Base-by-base conservation (phyloP, 441 rosid genomes). In the Brassica hybrid region DNA sequence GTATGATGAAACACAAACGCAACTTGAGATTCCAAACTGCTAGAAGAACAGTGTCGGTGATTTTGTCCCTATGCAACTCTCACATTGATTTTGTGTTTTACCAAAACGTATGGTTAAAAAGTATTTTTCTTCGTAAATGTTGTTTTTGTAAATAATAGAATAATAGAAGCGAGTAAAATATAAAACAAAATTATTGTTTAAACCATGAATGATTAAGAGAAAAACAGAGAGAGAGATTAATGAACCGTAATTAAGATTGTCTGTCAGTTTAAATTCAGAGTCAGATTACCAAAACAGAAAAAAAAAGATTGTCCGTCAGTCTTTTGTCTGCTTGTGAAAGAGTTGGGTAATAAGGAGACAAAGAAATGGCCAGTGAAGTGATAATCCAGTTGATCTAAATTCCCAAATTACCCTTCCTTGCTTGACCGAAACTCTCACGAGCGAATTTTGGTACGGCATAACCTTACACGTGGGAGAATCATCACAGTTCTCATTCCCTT, bases 171-270 rank as follows among this genome's bases (percentile, higher is more conserved):
- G 13, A 11, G 48, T 41, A 3, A 41, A 41, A 41, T 11, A 41
- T 41, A 41, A 11, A 41, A 41, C 48, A 41, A 41, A 41, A 41
- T 41, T 41, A 41, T 41, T 41, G 0, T 45, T 45, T 45, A 45
- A 45, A 45, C 54, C 54, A 45, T 45, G 16, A 6, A 45, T 45
- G 14, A 45, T n/a, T 16, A 16, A 0, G 61, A 19, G 61, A 14
- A 7, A 9, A 57, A 56, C 19, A 58, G 7, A 19, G 9, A 23
- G 4, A 23, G 64, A 6, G 64, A 59, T 13, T 59, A 41, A 3
- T 72, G 69, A 74, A 59, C 79, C 82, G 57, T 7, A 45, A 67
- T 79, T 74, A 86, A 77, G 80, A 77, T 73, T 56, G 67, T 74
- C 8, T 25, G 70, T 72, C 56, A 48, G 76, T 18, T 0, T 32